These are phyloP conservation scores for Emydomyces testavorans DNA, from an alignment of 2,329 filamentous ascomycete genomes.

Conservation along the genomic window DNA sequence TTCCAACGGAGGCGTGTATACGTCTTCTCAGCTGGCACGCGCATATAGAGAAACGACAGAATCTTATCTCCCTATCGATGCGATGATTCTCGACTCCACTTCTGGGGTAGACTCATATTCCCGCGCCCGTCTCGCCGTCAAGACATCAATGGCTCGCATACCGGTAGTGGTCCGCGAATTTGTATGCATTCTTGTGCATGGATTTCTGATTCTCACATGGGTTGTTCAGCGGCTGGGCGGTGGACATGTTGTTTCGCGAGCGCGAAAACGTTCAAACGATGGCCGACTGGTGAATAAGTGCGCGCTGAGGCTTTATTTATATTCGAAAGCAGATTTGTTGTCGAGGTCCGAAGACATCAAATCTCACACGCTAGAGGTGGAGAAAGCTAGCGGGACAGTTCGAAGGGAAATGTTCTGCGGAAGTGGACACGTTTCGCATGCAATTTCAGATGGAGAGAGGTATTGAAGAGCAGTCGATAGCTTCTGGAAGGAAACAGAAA, in stretches of 20 bases:
- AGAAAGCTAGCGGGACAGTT: background rate
- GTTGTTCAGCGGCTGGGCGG: background rate
- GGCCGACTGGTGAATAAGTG: background rate
- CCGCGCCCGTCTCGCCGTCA: background rate
- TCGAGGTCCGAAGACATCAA: background rate
- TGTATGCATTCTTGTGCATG: background rate
- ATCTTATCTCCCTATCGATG: background rate
- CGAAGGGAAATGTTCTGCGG: background rate
- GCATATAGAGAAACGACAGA: background rate
- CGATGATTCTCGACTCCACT: slow-evolving; percentile 3
- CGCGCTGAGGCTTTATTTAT: background rate
- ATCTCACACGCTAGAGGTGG: background rate
- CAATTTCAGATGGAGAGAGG: background rate
- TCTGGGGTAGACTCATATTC: background rate
- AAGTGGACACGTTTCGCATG: slow-evolving; percentile 1
- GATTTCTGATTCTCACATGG: background rate
- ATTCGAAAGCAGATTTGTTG: background rate
- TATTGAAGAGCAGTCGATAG: slow-evolving; percentile 2
- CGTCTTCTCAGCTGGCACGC: background rate
- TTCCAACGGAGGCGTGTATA: background rate
- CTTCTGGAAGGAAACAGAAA: background rate
- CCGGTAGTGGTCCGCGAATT: background rate
- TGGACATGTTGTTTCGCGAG: background rate
- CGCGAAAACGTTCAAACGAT: slow-evolving; percentile 1
- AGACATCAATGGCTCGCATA: background rate